Percentiles rank a stretch among this genome's conserved stretches.
These are phyloP conservation scores for Suhomyces kilbournensis DNA, from an alignment of 805 yeast genomes.

Conservation along the genomic window DNA sequence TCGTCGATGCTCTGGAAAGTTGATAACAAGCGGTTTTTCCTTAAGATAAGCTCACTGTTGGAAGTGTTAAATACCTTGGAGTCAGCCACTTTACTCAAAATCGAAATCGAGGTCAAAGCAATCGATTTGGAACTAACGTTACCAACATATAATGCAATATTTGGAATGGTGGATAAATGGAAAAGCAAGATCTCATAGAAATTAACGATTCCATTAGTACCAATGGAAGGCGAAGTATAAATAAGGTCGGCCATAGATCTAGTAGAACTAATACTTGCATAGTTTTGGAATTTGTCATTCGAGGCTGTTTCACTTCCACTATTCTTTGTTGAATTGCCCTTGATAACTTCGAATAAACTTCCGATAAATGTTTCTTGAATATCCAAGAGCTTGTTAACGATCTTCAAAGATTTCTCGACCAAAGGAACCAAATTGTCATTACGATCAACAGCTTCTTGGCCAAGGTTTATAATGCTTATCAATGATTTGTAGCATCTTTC, in stretches of 20 bases:
- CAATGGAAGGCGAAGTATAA: constrained; percentile 42
- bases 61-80: constrained; percentile 44
- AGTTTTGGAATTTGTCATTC: constrained; percentile 25
- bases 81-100: constrained; percentile 50
- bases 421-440: constrained; percentile 34
- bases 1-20: constrained; percentile 77
- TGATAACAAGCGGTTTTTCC: constrained; percentile 62
- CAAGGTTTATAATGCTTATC: constrained; percentile 55
- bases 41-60: constrained; percentile 27
- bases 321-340: constrained; percentile 17
- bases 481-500: constrained; percentile 55
- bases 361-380: constrained; percentile 61
- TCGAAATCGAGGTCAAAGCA: constrained; percentile 50
- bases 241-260: constrained; percentile 26
- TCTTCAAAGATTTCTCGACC: constrained; percentile 40
- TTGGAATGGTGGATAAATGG: constrained; percentile 69
- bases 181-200: constrained; percentile 72
- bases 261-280: constrained; percentile 17
- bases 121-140: constrained; percentile 43
- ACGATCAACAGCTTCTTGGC: constrained; percentile 54
- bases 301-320: not conserved
- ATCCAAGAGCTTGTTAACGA: constrained; percentile 46
- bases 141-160: constrained; percentile 73
- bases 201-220: constrained; percentile 59
- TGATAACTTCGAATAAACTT: constrained; percentile 50